phyloP scores from a whole-genome alignment of 768 basidiomycete species.

The Russula sp. region DNA sequence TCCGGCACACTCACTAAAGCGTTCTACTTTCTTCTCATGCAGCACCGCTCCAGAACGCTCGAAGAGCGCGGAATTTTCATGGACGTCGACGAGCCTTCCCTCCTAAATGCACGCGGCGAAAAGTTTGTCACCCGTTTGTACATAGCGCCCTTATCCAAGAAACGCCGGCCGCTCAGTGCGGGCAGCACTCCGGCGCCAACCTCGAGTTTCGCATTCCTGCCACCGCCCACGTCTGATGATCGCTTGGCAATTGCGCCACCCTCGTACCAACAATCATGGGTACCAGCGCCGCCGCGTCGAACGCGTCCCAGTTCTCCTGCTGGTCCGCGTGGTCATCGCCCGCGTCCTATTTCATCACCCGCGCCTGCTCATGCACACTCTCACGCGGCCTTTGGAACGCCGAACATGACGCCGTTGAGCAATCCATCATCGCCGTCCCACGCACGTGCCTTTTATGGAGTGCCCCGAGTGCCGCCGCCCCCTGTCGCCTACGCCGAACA shows the following conservation, averaged over 20 bases:
- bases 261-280: conserved; percentile 18
- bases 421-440: conserved; percentile 7
- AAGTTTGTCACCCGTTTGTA: conserved; percentile 40
- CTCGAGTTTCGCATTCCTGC: conserved; percentile 8
- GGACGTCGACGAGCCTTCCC: conserved; percentile 29
- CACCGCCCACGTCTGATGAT: conserved; percentile 19
- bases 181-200: conserved; percentile 8
- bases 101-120: conserved; percentile 28
- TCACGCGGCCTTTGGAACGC: neutral
- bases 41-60: conserved; percentile 62
- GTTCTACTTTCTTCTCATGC: conserved; percentile 78
- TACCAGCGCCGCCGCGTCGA: conserved; percentile 14
- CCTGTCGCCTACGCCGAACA: conserved; percentile 1
- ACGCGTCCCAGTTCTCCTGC: conserved; percentile 23
- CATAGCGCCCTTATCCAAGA: conserved; percentile 36
- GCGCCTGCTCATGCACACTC: conserved; percentile 13
- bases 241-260: conserved; percentile 16
- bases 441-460: conserved; percentile 11
- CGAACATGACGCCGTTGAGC: conserved; percentile 7
- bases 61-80: conserved; percentile 48
- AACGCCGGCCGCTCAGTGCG: conserved; percentile 23
- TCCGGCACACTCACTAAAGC: conserved; percentile 76
- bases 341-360: conserved; percentile 23
- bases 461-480: conserved; percentile 2
- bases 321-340: conserved; percentile 23